Evolutionary conservation across 768 basidiomycete species (phyloP), one percentile per base, ranked within the genome.

Genomic region (Phlegmacium glaucopus): DNA sequence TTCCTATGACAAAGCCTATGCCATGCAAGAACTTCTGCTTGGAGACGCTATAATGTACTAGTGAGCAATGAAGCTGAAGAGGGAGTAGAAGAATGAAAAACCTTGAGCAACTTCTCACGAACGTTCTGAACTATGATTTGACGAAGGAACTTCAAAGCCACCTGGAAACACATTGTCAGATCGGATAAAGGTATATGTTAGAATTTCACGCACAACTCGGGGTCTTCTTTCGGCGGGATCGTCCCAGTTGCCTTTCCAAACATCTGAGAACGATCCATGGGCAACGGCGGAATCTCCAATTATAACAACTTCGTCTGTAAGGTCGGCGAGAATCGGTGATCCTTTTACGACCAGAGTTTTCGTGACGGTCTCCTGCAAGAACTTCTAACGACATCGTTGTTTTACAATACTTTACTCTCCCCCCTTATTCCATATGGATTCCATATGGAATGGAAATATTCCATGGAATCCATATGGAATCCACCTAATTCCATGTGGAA

Each of bases 181-280:
- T 17, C 43, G 57, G 13, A 48, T 32, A 52, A 28, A n/a, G n/a
- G 4, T 15, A 28, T 17, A 22, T 26, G 10, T n/a, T 7, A 10
- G 15, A 36, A 43, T 9, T 32, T 13, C n/a, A n/a, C n/a, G n/a
- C 39, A 75, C 72, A 42, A 57, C 55, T 44, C 65, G 60, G 4
- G 66, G 60, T 17, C 69, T 61, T 40, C 62, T 68, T 56, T 66
- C 75, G 56, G 68, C 68, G 12, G 71, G 62, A 48, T 77, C 78
- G 50, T 66, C 70, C 80, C 79, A 82, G 4, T 59, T 51, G 0
- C 77, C 82, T 59, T 78, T 78, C 79, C 79, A 83, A 4, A 83
- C 78, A 56, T 82, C 82, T 26, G 79, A 73, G 47, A 82, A 83
- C 5, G 76, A 72, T 1, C 82, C 82, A 60, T 76, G 72, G 22